Percentiles rank a stretch among this genome's conserved stretches.
These are phyloP conservation scores for Biscutella auriculata DNA, from an alignment of 441 rosid genomes.

Conservation along the genomic window DNA sequence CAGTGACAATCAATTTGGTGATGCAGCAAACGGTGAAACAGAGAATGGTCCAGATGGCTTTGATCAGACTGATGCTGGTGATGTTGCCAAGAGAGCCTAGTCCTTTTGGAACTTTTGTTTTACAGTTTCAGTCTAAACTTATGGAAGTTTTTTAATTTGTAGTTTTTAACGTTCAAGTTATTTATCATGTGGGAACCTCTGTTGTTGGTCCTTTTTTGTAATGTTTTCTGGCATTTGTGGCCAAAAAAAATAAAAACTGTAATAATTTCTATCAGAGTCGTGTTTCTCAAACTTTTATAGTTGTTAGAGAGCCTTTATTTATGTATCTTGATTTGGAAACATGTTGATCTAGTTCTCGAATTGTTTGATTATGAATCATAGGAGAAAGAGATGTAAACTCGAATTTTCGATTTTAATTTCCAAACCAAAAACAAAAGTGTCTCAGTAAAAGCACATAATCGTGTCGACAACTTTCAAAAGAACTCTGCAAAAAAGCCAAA, in stretches of 20 bases:
- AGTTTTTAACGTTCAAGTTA: neutral
- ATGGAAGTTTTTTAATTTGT: neutral
- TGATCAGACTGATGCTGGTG: conserved; percentile 34
- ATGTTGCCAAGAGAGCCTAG: conserved; percentile 60
- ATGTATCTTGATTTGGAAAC: no score
- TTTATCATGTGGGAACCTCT: no score
- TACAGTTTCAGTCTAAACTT: conserved; percentile 11
- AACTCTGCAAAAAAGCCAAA: conserved; percentile 9
- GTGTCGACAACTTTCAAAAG: conserved; percentile 4
- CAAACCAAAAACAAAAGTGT: no score
- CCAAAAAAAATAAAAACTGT: conserved; percentile 6
- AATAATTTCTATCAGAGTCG: neutral
- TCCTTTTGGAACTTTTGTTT: conserved; percentile 5
- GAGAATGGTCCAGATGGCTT: conserved; percentile 22
- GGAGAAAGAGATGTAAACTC: no score
- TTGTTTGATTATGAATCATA: no score
- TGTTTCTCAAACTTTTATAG: no score
- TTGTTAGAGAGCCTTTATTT: no score
- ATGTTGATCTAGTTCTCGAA: no score
- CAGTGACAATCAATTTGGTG: conserved; percentile 21
- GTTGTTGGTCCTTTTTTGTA: neutral
- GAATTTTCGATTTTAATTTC: no score
- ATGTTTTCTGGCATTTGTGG: conserved; percentile 8
- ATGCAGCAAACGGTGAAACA: conserved; percentile 9
- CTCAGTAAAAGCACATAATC: neutral